Conservation (phyloP, 805 yeast species). For the Ogataea kodamae region DNA sequence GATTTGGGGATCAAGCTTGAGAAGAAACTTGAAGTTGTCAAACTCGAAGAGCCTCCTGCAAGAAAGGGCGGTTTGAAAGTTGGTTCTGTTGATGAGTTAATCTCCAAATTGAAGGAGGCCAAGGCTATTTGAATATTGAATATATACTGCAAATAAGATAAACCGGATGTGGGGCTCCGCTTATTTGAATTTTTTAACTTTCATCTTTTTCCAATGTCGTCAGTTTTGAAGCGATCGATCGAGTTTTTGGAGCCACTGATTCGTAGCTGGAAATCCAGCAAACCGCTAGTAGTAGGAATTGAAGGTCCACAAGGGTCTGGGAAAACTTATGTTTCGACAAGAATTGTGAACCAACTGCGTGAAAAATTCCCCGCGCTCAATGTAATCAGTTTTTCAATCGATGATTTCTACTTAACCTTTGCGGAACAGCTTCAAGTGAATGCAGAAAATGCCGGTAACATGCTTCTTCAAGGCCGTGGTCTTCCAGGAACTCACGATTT, state of each 20-base stretch:
- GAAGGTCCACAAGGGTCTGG: constrained; percentile 84
- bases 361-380: constrained; percentile 35
- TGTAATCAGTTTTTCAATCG: constrained; percentile 63
- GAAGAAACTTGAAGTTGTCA: constrained; percentile 62
- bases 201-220: no score
- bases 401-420: constrained; percentile 78
- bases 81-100: constrained; percentile 73
- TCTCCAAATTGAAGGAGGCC: constrained; percentile 70
- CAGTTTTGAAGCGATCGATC: constrained; percentile 17
- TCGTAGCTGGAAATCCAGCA: constrained; percentile 21
- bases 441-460: constrained; percentile 32
- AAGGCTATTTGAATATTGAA: constrained; percentile 58
- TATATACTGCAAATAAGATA: no score
- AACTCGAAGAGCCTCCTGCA: constrained; percentile 80
- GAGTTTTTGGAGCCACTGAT: constrained; percentile 33
- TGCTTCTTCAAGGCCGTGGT: constrained; percentile 71
- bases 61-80: constrained; percentile 84
- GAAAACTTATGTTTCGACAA: constrained; percentile 53
- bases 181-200: no score
- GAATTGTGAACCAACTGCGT: constrained; percentile 36
- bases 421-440: constrained; percentile 53
- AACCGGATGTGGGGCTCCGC: no score
- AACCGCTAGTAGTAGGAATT: constrained; percentile 46
- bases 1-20: constrained; percentile 69
- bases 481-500: constrained; percentile 93